Conservation (phyloP, 805 yeast species). For the Jamesozyma rosinii region DNA sequence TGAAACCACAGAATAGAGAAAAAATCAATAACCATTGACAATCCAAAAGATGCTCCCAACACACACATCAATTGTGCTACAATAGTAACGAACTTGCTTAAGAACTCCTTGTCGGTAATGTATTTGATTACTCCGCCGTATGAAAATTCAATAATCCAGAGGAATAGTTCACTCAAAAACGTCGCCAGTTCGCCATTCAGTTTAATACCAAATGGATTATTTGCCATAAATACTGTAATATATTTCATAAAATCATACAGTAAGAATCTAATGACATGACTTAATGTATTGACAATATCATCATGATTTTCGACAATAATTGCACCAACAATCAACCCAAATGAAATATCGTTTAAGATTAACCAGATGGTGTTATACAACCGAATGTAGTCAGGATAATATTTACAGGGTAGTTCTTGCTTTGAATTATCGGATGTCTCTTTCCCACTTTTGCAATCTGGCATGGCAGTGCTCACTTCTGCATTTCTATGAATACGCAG, state of each 20-base stretch:
- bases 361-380: constrained; percentile 87
- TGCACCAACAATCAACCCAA: constrained; percentile 57
- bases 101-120: constrained; percentile 14
- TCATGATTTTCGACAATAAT: constrained; percentile 35
- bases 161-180: constrained; percentile 76
- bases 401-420: constrained; percentile 33
- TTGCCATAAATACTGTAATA: constrained; percentile 64
- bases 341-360: constrained; percentile 66
- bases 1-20: constrained; percentile 58
- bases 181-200: constrained; percentile 76
- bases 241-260: constrained; percentile 37
- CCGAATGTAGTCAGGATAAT: constrained; percentile 57
- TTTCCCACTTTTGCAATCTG: constrained; percentile 10
- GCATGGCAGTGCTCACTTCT: constrained; percentile 8
- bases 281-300: constrained; percentile 33
- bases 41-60: constrained; percentile 60
- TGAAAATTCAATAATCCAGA: constrained; percentile 80
- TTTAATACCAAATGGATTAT: constrained; percentile 90
- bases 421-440: constrained; percentile 10
- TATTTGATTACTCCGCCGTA: constrained; percentile 20
- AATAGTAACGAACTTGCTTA: constrained; percentile 27
- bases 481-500: constrained; percentile 36
- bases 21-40: constrained; percentile 59
- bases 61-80: constrained; percentile 36
- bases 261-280: constrained; percentile 10